Base-by-base conservation (phyloP, 2,329 filamentous ascomycete species). In the Didymella lethalis region DNA sequence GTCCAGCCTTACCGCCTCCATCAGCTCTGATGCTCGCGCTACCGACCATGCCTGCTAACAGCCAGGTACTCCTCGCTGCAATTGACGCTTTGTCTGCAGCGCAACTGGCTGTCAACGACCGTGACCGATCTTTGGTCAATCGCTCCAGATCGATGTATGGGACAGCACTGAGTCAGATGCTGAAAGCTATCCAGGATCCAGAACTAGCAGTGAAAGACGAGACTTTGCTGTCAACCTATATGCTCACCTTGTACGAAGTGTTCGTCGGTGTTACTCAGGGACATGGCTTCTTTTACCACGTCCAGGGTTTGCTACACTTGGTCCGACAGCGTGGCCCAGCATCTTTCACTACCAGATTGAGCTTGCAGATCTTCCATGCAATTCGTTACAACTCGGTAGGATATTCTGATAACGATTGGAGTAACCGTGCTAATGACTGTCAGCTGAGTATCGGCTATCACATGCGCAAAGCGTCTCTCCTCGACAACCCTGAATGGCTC, bases 261-360 rank as follows among this genome's bases (percentile, higher is more conserved):
- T 77, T 76, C 40, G 73, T 76, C 2, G 74, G 75, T 20, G 61
- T 75, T 18, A 71, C 68, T 1, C 64, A 68, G 20, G 74, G 73
- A 10, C 69, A 73, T 48, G 75, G 75, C 28, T 77, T 76, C 64
- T 76, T 76, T 51, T 75, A 74, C 45, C 74, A 77, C 54, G 70
- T 75, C 3, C 74, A 77, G 61, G 75, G 75, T 7, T 63, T 75
- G 29, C 57, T 76, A 8, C 74, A 69, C 49, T 52, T 76, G 12
- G 49, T 77, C 7, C 71, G 59, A 48, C 66, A 70, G 52, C 72
- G 75, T 20, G 74, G 75, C 1, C 75, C 75, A 14, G 48, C 64
- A 10, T 75, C 73, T 1, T 73, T 76, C 29, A 63, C 69, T 7
- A 69, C 59, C 12, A 64, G 68, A 45, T 34, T 75, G 29, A 73